phyloP scores from a whole-genome alignment of 2,329 filamentous ascomycete genomes.

The Phoma herbarum region DNA sequence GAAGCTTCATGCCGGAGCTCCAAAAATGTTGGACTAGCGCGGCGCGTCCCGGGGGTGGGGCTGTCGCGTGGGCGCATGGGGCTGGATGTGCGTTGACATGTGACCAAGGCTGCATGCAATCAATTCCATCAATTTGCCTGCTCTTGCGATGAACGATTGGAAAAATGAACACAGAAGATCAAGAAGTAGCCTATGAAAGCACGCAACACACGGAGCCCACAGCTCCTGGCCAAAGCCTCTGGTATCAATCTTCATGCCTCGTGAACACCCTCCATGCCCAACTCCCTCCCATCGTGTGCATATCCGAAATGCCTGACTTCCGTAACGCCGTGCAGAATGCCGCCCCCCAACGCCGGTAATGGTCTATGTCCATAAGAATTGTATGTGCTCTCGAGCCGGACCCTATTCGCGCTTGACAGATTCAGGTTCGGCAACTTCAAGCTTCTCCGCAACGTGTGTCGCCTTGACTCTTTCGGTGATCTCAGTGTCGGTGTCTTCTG shows the following conservation, averaged over 20 bases:
- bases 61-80: constrained; percentile 8
- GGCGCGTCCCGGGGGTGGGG: constrained; percentile 10
- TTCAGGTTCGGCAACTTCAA: background rate
- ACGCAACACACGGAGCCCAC: background rate
- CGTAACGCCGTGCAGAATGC: background rate
- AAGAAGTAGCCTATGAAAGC: background rate
- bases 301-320: background rate
- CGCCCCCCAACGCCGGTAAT: background rate
- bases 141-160: too few relatives aligned
- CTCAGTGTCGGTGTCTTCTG: background rate
- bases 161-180: background rate
- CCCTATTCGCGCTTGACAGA: background rate
- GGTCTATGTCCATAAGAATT: background rate
- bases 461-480: background rate
- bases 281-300: background rate
- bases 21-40: constrained; percentile 10
- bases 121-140: too few relatives aligned
- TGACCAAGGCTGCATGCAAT: too few relatives aligned
- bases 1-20: background rate
- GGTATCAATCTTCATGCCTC: background rate
- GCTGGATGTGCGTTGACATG: background rate
- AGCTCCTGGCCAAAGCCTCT: background rate
- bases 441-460: background rate
- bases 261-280: background rate
- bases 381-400: background rate